Base-by-base conservation (phyloP, 805 yeast genomes). In the Teunomyces aglyptinius region DNA sequence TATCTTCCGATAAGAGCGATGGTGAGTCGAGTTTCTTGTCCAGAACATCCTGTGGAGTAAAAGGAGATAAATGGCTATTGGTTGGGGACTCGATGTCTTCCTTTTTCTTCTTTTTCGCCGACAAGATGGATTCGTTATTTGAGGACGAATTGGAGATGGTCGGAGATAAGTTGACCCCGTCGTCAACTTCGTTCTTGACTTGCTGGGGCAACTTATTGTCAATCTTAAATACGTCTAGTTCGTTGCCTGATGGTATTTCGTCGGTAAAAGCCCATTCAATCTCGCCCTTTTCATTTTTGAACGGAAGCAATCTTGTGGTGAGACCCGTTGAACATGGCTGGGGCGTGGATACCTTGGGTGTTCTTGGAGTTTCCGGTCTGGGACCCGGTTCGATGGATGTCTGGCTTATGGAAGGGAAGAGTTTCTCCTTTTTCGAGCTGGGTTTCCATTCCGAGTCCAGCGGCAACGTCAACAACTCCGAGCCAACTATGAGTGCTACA, bases 181-280 rank as follows among this genome's bases (percentile, higher is more conserved):
- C 49, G 4, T 36, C 41, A 12, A 38, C 38, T 18, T 38, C 43
- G 22, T 16, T 22, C 2, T 16, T 12, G 22, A n/a, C 29, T 29
- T n/a, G 36, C 5, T 22, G 34, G 4, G 36, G 13, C 10, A 41
- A 35, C 13, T 41, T 28, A 20, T 45, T 44, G 36, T 39, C 31
- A 7, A 57, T 47, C 45, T 61, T 63, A 49, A 64, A 64, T 10
- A 54, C 59, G 27, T 66, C 69, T 41, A 64, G 52, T 47, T 63
- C 70, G 44, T 53, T 44, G 5, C 59, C 67, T 3, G 42, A 31
- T 28, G 45, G 42, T 10, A 57, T 39, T 50, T 71, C 76, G 35
- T 78, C 81, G 19, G 77, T 73, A 46, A 82, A 71, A 12, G 73
- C 72, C 80, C 85, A 82, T 46, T 78, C 82, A 12, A 81, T 71